A percentile compares a stretch with the other conserved stretches of the same genome.
These are phyloP conservation scores for Amaranthus tricolor DNA, from an alignment of 179 eudicot species.

Conservation along the genomic window DNA sequence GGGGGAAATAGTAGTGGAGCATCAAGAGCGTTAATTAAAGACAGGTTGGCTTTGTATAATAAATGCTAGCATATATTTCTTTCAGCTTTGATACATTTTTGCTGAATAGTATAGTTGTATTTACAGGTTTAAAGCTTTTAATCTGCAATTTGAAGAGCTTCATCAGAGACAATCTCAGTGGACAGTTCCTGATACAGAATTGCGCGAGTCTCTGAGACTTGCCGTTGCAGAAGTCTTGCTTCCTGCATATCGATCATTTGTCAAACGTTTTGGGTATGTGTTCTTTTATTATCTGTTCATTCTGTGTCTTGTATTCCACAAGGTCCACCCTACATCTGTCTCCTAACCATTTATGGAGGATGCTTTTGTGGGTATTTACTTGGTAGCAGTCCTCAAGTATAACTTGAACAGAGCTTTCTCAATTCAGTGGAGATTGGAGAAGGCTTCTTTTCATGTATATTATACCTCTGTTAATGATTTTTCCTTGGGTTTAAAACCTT, in stretches of 20 bases:
- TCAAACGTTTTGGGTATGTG: slow-evolving; percentile 89
- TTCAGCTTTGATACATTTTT: background rate
- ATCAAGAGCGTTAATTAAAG: slow-evolving; percentile 78
- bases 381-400: background rate
- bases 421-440: background rate
- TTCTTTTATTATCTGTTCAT: slow-evolving; percentile 8
- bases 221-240: slow-evolving; percentile 94
- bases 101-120: slow-evolving; percentile 2
- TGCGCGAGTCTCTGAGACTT: slow-evolving; percentile 89
- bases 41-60: slow-evolving; percentile 45
- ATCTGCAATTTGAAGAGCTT: slow-evolving; percentile 90
- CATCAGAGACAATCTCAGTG: slow-evolving; percentile 96
- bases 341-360: background rate
- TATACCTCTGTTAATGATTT: too few relatives aligned
- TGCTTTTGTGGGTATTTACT: background rate
- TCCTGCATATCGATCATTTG: slow-evolving; percentile 93
- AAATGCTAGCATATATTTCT: background rate
- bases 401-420: slow-evolving; percentile 2
- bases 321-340: background rate
- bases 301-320: background rate
- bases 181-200: slow-evolving; percentile 97
- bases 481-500: background rate
- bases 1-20: slow-evolving; percentile 94
- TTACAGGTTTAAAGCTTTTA: slow-evolving; percentile 75
- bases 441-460: background rate